Evolutionary conservation across 495 filamentous ascomycete genomes (phyloP).

Genomic region (Penicillium desertorum): DNA sequence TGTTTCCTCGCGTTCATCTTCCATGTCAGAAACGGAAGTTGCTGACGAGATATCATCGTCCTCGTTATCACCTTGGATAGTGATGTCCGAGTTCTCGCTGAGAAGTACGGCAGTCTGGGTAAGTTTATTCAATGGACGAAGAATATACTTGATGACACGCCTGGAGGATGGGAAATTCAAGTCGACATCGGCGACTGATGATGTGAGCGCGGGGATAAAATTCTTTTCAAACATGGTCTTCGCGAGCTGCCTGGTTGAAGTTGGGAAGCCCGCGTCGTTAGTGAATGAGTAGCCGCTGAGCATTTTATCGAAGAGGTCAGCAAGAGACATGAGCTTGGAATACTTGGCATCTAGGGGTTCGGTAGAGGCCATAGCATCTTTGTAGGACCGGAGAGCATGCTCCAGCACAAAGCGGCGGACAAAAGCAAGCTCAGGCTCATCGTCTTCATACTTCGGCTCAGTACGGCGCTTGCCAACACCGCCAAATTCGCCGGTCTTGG

Average conservation of each 20-base stretch:
- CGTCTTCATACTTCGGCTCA: slow-evolving; percentile 60
- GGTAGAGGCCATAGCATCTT: slow-evolving; percentile 74
- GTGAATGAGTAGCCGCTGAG: slow-evolving; percentile 72
- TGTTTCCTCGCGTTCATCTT: slow-evolving; percentile 90
- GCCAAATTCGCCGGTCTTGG: slow-evolving; percentile 74
- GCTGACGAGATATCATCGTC: slow-evolving; percentile 90
- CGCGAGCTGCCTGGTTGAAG: slow-evolving; percentile 67
- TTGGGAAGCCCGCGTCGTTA: slow-evolving; percentile 46
- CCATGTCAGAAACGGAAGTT: slow-evolving; percentile 83
- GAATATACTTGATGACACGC: slow-evolving; percentile 91
- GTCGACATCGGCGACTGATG: slow-evolving; percentile 94
- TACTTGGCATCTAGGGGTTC: slow-evolving; percentile 88
- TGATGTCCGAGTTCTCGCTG: slow-evolving; percentile 74
- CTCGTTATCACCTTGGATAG: slow-evolving; percentile 63
- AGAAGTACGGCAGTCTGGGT: slow-evolving; percentile 83
- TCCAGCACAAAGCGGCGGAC: slow-evolving; percentile 94
- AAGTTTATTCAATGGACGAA: slow-evolving; percentile 81
- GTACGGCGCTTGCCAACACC: slow-evolving; percentile 38
- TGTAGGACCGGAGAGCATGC: slow-evolving; percentile 87
- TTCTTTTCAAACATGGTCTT: slow-evolving; percentile 98
- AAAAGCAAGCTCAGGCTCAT: slow-evolving; percentile 85
- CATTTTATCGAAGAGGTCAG: slow-evolving; percentile 91
- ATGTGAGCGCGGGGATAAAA: slow-evolving; percentile 81
- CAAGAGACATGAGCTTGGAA: slow-evolving; percentile 75
- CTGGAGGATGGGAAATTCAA: slow-evolving; percentile 91